Base-by-base conservation (phyloP, 257 asterid species). In the Parsonsia alboflavescens region DNA sequence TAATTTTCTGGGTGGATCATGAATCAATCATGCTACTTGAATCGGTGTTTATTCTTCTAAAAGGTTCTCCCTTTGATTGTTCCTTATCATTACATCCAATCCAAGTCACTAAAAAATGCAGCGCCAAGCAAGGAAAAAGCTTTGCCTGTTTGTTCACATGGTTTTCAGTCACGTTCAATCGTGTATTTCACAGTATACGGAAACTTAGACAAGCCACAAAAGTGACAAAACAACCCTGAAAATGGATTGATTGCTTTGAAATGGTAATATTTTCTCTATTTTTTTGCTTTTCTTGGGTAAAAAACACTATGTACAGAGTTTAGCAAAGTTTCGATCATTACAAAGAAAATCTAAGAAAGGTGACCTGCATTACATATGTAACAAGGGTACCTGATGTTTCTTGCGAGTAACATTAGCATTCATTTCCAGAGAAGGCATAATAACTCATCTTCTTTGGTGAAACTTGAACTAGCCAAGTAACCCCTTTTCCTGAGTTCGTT, bases 251-350 rank as follows among this genome's bases (percentile, higher is more conserved):
- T 7, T 59, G 7, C 17, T 42, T 68, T 44, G 36, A 16, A 15
- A 54, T 33, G 8, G 13, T 19, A 36, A 5, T 22, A 3, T 52
- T 52, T 17, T 52, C 17, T 5, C 9, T 7, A 6, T 52, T 16
- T 52, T n/a, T 4, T 17, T 52, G 17, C 57, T 30, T 50, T 45
- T 54, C 61, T 21, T 33, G 36, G 9, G 4, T 26, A 17, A 41
- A 69, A 59, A 68, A 8, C 74, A 22, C 26, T 76, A 59, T 48
- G 15, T 70, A 59, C 75, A 70, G 57, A 58, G 52, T 61, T 67
- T 15, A 45, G 45, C 71, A 48, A 57, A 10, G 12, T 26, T 10
- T 50, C 30, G 67, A 21, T 56, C 7, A 68, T 54, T 76, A 59
- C 30, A 46, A 58, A 46, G 6, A 22, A 36, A 22, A 57, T 57